These are phyloP conservation scores for Saturnispora sekii DNA, from an alignment of 805 yeast genomes.

Conservation along the genomic window DNA sequence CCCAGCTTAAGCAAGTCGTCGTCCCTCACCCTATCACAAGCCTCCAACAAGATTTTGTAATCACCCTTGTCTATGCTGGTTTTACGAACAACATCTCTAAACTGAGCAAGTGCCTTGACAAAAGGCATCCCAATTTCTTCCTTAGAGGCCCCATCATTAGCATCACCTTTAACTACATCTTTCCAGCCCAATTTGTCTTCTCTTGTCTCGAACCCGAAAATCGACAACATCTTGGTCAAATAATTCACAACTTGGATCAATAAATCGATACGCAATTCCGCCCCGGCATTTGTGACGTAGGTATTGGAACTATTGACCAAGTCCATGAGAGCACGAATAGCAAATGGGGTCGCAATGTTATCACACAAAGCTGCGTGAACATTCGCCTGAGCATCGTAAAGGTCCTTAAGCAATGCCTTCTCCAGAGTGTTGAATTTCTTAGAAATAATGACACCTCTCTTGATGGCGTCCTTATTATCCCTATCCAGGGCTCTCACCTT, in stretches of 20 bases:
- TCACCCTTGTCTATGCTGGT: conserved; percentile 57
- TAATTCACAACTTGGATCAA: conserved; percentile 54
- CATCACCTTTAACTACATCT: conserved; percentile 23
- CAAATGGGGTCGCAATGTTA: conserved; percentile 73
- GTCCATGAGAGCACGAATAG: conserved; percentile 53
- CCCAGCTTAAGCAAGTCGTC: conserved; percentile 64
- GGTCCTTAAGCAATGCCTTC: conserved; percentile 33
- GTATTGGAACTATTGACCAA: conserved; percentile 63
- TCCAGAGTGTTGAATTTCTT: conserved; percentile 54
- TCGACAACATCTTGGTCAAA: conserved; percentile 57
- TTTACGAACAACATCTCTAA: conserved; percentile 74
- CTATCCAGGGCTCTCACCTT: conserved; percentile 72
- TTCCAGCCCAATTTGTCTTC: conserved; percentile 76
- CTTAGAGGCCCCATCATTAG: conserved; percentile 18
- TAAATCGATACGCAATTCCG: conserved; percentile 54
- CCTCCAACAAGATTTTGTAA: conserved; percentile 45
- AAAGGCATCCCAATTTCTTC: conserved; percentile 78
- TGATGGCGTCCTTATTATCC: conserved; percentile 48
- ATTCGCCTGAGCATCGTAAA: conserved; percentile 43
- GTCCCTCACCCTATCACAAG: conserved; percentile 68
- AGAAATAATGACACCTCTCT: conserved; percentile 41
- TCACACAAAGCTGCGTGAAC: conserved; percentile 82
- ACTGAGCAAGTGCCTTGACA: conserved; percentile 63
- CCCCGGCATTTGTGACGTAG: conserved; percentile 49
- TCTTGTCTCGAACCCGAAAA: conserved; percentile 71